Percentiles rank a stretch among this genome's conserved stretches.
phyloP scores from a whole-genome alignment of 2,329 filamentous ascomycete species.

The Rhynchosporium graminicola region DNA sequence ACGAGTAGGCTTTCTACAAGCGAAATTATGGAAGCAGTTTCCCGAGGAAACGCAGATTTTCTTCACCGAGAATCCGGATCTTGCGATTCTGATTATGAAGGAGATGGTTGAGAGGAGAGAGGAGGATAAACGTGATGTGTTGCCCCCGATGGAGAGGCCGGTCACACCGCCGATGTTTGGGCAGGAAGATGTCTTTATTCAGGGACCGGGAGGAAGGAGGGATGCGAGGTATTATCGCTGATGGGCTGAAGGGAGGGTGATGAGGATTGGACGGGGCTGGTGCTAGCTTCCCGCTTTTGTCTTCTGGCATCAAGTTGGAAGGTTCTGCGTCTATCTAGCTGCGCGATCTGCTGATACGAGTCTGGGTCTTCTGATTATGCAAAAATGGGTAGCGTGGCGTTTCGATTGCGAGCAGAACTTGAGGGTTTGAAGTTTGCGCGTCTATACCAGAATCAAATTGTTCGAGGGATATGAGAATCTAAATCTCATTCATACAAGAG shows the following conservation, averaged over 20 bases:
- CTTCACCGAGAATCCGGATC: constrained; percentile 47
- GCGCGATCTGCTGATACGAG: neutral
- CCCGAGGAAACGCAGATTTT: constrained; percentile 47
- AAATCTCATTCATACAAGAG: no score
- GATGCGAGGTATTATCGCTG: constrained; percentile 17
- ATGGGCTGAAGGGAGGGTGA: neutral
- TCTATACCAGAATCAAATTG: neutral
- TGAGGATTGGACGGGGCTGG: no score
- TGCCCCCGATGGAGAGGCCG: constrained; percentile 49
- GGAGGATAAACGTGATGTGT: constrained; percentile 42
- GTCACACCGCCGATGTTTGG: constrained; percentile 11
- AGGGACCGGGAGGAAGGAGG: constrained; percentile 26
- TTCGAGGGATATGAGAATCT: no score
- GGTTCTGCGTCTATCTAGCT: neutral
- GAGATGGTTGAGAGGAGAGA: constrained; percentile 50
- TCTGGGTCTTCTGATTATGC: neutral
- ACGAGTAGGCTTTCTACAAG: constrained; percentile 51
- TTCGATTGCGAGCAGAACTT: neutral
- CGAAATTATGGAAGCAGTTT: constrained; percentile 46
- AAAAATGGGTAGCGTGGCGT: neutral
- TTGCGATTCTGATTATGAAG: constrained; percentile 49
- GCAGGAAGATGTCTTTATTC: constrained; percentile 26
- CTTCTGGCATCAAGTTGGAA: neutral
- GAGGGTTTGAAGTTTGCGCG: neutral
- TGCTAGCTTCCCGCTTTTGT: no score